phyloP scores from a whole-genome alignment of 495 filamentous ascomycete species.

The Achaetomiella virescens region DNA sequence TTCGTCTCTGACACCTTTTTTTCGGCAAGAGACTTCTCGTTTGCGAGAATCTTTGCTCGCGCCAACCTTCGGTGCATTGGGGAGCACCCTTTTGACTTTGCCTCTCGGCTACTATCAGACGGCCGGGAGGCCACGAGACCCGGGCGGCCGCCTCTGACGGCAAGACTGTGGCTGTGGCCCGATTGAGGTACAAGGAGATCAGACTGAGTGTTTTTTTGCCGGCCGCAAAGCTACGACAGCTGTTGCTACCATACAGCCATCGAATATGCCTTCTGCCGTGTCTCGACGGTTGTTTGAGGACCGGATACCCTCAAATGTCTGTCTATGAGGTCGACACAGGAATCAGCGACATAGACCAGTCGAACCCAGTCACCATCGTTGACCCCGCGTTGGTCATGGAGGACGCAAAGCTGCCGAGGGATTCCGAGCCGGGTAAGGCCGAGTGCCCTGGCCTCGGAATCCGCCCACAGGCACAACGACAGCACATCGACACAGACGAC shows the following conservation, averaged over 20 bases:
- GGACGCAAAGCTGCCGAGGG: conserved; percentile 23
- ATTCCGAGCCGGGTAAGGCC: conserved; percentile 33
- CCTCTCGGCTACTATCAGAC: conserved; percentile 17
- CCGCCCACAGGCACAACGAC: conserved; percentile 52
- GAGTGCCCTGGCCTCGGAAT: conserved; percentile 30
- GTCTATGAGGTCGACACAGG: conserved; percentile 53
- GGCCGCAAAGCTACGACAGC: not conserved
- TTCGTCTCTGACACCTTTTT: conserved; percentile 4
- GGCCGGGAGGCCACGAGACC: conserved; percentile 12
- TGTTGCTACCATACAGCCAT: conserved; percentile 6
- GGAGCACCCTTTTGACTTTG: not conserved
- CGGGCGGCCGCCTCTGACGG: conserved; percentile 18
- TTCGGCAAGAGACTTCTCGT: not conserved
- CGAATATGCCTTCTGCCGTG: conserved; percentile 50
- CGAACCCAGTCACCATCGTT: conserved; percentile 38
- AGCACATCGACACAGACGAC: conserved; percentile 74
- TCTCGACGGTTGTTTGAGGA: conserved; percentile 52
- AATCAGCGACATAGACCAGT: conserved; percentile 32
- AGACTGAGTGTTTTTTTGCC: conserved; percentile 6
- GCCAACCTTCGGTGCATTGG: not conserved
- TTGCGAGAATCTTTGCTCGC: not conserved
- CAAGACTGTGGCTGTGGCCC: conserved; percentile 19
- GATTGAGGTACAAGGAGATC: conserved; percentile 16
- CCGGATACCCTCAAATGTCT: conserved; percentile 68
- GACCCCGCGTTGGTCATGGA: conserved; percentile 39